A percentile compares a stretch with the other conserved stretches of the same genome.
Conservation (phyloP, 1,284 basidiomycete genomes). For the Sanghuangporus baumii region DNA sequence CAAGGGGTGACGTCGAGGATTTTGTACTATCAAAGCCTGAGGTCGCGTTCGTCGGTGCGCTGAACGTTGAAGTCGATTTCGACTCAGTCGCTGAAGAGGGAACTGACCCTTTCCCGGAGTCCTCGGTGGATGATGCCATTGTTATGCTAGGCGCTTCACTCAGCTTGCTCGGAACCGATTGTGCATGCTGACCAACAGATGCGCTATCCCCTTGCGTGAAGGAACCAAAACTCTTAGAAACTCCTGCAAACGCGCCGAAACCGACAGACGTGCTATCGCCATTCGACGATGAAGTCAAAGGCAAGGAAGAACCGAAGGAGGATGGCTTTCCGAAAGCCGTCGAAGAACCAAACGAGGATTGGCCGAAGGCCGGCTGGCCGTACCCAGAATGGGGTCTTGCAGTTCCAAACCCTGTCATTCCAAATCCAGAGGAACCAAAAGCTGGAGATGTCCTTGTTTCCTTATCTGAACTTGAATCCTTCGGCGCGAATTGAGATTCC, state of each 20-base stretch:
- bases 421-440: constrained; percentile 22
- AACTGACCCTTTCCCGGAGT: not conserved
- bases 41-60: not conserved
- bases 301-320: constrained; percentile 21
- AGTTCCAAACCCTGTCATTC: constrained; percentile 21
- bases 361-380: constrained; percentile 29
- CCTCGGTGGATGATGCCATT: constrained; percentile 8
- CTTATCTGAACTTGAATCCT: constrained; percentile 14
- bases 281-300: constrained; percentile 15
- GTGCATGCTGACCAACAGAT: constrained; percentile 24
- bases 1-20: not conserved
- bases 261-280: not conserved
- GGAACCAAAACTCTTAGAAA: constrained; percentile 25
- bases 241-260: constrained; percentile 18
- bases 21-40: constrained; percentile 4
- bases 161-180: constrained; percentile 10
- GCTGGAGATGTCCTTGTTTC: constrained; percentile 24
- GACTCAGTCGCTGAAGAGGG: not conserved
- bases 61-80: not conserved
- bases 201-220: constrained; percentile 28
- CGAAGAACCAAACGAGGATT: constrained; percentile 16
- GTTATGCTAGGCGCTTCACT: constrained; percentile 11
- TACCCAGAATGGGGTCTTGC: constrained; percentile 33
- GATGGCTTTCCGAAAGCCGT: constrained; percentile 21
- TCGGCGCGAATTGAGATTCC: constrained; percentile 1